Evolutionary conservation across 441 rosid species (phyloP).

Genomic region (Rhodomyrtus psidioides): DNA sequence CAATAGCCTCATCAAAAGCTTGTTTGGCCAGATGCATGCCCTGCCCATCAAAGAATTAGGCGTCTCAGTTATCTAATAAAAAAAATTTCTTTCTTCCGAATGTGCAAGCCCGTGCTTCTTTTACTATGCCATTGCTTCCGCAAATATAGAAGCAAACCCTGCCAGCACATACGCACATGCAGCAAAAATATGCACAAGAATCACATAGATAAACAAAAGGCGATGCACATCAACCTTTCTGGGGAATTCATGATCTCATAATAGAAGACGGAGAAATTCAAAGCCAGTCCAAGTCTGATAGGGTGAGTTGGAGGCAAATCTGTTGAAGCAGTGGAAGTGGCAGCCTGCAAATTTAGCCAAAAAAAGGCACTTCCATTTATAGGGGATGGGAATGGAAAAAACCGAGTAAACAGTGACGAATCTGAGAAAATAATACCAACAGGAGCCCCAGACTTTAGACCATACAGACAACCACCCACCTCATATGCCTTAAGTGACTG

Average conservation of each 20-base stretch:
- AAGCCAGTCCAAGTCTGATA: constrained; percentile 81
- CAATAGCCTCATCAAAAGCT: constrained; percentile 77
- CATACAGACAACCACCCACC: constrained; percentile 20
- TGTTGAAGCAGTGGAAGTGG: constrained; percentile 44
- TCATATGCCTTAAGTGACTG: constrained; percentile 85
- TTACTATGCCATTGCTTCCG: neutral
- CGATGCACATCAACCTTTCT: constrained; percentile 39
- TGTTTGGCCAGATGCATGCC: constrained; percentile 77
- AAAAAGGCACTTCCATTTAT: neutral
- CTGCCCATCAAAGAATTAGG: constrained; percentile 20
- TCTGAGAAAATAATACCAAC: neutral
- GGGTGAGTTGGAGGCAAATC: constrained; percentile 88
- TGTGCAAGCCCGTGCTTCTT: neutral
- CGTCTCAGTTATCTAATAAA: neutral
- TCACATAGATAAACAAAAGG: neutral
- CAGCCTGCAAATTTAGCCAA: constrained; percentile 45
- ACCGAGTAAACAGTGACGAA: neutral
- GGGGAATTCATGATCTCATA: constrained; percentile 90
- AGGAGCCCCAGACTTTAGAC: neutral
- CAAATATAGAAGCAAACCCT: neutral
- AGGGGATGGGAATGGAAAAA: neutral
- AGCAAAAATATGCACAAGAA: neutral
- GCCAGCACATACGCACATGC: neutral
- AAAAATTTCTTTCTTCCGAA: neutral
- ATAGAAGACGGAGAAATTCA: constrained; percentile 89